phyloP scores from a whole-genome alignment of 2,329 filamentous ascomycete species.

The Alternaria ventricosa region DNA sequence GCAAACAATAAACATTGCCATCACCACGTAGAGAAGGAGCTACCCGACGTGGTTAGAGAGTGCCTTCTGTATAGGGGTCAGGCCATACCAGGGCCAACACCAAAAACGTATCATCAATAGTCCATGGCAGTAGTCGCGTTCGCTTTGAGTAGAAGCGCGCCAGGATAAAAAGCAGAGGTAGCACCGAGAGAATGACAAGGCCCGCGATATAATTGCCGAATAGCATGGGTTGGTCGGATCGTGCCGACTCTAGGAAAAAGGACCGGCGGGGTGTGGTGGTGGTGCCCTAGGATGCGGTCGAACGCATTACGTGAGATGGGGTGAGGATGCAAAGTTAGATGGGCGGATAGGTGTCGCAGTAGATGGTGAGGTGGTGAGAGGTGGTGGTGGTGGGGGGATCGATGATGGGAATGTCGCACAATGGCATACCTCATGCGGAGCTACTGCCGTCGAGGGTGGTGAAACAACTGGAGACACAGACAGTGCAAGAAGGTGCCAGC shows the following conservation, averaged over 20 bases:
- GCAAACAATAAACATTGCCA: conserved; percentile 22
- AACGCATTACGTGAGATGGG: conserved; percentile 10
- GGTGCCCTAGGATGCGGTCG: conserved; percentile 11
- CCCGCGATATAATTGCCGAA: conserved; percentile 16
- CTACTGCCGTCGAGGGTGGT: conserved; percentile 10
- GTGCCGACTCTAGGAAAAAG: neutral
- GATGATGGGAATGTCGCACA: neutral
- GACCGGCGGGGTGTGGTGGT: conserved; percentile 2
- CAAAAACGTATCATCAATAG: conserved; percentile 32
- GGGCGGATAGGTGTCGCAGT: conserved; percentile 5
- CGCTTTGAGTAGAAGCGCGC: conserved; percentile 30
- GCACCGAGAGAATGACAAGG: conserved; percentile 21
- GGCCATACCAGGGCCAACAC: conserved; percentile 24
- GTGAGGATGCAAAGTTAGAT: conserved; percentile 1
- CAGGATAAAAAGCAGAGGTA: conserved; percentile 25
- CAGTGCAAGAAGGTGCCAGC: neutral
- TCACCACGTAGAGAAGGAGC: conserved; percentile 24
- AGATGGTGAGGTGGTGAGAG: conserved; percentile 1
- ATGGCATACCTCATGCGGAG: neutral
- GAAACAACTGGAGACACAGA: conserved; percentile 19
- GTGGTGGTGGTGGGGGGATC: neutral
- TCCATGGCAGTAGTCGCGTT: conserved; percentile 19
- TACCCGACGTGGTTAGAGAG: conserved; percentile 6
- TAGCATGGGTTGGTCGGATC: conserved; percentile 12
- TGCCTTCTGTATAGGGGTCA: neutral